Conservation (phyloP, 345 rosid species). For the Sisymbrium altissimum region DNA sequence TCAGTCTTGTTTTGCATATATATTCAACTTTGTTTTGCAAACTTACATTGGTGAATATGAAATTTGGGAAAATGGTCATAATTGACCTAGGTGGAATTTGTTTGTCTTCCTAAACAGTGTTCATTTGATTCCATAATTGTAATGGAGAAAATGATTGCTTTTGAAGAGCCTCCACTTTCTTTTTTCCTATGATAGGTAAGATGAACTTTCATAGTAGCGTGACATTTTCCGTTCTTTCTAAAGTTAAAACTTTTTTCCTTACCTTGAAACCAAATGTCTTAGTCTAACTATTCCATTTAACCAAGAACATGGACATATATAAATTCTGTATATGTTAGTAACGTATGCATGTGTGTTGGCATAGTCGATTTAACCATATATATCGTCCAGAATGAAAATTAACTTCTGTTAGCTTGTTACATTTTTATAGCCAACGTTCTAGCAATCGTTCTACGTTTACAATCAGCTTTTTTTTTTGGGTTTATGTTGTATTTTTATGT, state of each 20-base stretch:
- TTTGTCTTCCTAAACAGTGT: slow-evolving; percentile 4
- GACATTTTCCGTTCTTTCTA: slow-evolving; percentile 16
- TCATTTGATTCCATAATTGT: slow-evolving; percentile 18
- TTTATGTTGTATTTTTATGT: too few relatives aligned
- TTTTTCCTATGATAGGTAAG: slow-evolving; percentile 25
- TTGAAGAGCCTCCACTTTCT: neutral
- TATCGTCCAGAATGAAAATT: neutral
- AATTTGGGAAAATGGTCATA: neutral
- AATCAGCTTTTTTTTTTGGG: too few relatives aligned
- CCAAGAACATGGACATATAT: slow-evolving; percentile 10
- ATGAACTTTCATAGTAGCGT: slow-evolving; percentile 26
- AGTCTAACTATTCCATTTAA: slow-evolving; percentile 14
- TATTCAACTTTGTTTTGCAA: neutral
- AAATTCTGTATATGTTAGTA: neutral
- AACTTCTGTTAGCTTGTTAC: neutral
- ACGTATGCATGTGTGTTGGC: slow-evolving; percentile 14
- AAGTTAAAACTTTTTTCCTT: neutral
- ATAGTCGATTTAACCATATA: neutral
- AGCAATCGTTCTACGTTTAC: too few relatives aligned
- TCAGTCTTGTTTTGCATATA: neutral
- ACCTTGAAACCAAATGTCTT: neutral
- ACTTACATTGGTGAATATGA: neutral
- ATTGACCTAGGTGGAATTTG: neutral
- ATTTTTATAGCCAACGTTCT: neutral
- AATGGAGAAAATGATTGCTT: slow-evolving; percentile 27